Evolutionary conservation across 352 stramenopile species (phyloP).

Genomic region (Phytophthora sansomeana): DNA sequence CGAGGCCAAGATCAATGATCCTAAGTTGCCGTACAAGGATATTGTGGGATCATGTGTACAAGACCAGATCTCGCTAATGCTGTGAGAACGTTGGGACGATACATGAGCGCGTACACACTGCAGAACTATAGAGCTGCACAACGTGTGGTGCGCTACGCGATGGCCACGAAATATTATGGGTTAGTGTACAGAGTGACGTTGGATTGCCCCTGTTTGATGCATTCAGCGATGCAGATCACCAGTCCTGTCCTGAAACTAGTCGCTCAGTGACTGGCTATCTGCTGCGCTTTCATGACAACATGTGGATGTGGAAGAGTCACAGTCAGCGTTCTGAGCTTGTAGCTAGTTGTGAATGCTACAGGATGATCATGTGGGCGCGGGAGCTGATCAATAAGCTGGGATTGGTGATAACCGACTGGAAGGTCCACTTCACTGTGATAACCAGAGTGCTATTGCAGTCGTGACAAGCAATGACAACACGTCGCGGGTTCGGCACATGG

Average conservation of each 20-base stretch:
- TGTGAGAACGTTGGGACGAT: background rate
- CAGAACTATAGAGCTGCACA: background rate
- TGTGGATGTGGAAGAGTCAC: slow-evolving; percentile 12
- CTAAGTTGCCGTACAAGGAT: too few relatives aligned
- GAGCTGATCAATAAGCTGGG: too few relatives aligned
- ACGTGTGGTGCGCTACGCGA: background rate
- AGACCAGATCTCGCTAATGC: background rate
- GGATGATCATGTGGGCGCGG: too few relatives aligned
- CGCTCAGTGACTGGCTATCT: slow-evolving; percentile 6
- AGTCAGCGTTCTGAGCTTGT: slow-evolving; percentile 2
- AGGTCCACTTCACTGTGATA: too few relatives aligned
- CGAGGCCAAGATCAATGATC: too few relatives aligned
- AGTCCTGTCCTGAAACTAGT: slow-evolving; percentile 9
- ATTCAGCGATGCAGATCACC: slow-evolving; percentile 4
- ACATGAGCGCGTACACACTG: background rate
- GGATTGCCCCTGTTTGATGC: background rate
- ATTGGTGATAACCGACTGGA: too few relatives aligned
- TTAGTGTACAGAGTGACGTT: too few relatives aligned
- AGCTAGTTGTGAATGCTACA: slow-evolving; percentile 1
- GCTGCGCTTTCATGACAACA: slow-evolving; percentile 2
- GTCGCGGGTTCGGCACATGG: slow-evolving; percentile 3
- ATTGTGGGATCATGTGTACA: too few relatives aligned
- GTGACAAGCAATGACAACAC: slow-evolving; percentile 11
- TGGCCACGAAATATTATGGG: too few relatives aligned
- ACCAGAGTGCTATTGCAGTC: slow-evolving; percentile 11